A percentile compares a stretch with the other conserved stretches of the same genome.
phyloP scores from a whole-genome alignment of 2,329 filamentous ascomycete genomes.

The Microsporum ferrugineum region DNA sequence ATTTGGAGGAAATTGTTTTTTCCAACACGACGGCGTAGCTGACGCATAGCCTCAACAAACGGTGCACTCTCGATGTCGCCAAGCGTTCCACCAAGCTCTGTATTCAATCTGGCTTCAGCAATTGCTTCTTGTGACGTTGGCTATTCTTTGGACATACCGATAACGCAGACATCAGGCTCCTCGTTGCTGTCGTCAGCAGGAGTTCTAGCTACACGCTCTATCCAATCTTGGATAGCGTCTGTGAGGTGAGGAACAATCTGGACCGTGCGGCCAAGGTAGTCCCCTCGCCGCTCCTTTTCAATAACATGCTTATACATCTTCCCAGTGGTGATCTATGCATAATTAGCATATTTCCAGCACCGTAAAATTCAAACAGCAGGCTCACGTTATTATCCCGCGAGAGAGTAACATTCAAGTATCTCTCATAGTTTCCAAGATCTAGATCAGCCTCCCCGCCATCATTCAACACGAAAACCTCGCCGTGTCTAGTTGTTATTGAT shows the following conservation, averaged over 20 bases:
- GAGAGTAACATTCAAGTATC: slow-evolving; percentile 71
- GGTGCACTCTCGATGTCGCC: slow-evolving; percentile 76
- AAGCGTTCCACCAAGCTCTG: slow-evolving; percentile 39
- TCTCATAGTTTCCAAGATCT: slow-evolving; percentile 65
- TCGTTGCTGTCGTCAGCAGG: slow-evolving; percentile 75
- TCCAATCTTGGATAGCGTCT: slow-evolving; percentile 81
- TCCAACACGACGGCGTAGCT: slow-evolving; percentile 59
- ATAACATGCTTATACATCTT: slow-evolving; percentile 92
- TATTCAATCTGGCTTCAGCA: neutral
- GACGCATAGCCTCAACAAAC: slow-evolving; percentile 73
- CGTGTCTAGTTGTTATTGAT: slow-evolving; percentile 46
- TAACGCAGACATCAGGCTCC: slow-evolving; percentile 85
- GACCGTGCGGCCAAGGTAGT: slow-evolving; percentile 80
- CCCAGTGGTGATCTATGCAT: slow-evolving; percentile 65
- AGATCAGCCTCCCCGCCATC: slow-evolving; percentile 70
- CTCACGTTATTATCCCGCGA: slow-evolving; percentile 65
- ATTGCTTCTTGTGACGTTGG: slow-evolving; percentile 23
- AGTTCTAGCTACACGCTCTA: slow-evolving; percentile 71
- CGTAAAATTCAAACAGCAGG: neutral
- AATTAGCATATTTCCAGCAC: neutral
- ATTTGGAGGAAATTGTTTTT: slow-evolving; percentile 76
- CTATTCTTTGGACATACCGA: slow-evolving; percentile 33
- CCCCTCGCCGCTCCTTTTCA: slow-evolving; percentile 56
- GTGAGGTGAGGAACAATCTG: slow-evolving; percentile 71
- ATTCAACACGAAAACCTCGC: slow-evolving; percentile 78